A percentile compares a stretch with the other conserved stretches of the same genome.
phyloP scores from a whole-genome alignment of 1,139 yeast genomes.

The Kluyveromyces sp. region DNA sequence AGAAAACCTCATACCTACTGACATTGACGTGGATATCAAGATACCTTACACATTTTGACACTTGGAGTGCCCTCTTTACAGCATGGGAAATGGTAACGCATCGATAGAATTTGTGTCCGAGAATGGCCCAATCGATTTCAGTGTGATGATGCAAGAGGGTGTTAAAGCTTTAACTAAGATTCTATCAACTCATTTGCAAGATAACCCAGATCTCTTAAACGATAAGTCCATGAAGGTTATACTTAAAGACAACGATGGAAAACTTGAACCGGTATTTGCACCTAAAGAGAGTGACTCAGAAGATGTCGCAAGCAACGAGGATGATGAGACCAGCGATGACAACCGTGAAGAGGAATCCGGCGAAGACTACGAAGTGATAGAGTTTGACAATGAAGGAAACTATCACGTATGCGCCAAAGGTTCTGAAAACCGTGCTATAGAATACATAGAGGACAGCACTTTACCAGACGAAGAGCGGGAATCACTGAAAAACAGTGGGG shows the following conservation, averaged over 20 bases:
- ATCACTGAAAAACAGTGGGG: neutral
- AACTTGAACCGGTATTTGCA: constrained; percentile 8
- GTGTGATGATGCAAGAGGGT: constrained; percentile 32
- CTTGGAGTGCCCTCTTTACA: no score
- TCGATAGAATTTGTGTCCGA: constrained; percentile 26
- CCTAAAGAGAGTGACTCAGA: neutral
- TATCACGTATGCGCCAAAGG: constrained; percentile 9
- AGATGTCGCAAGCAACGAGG: neutral
- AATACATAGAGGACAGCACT: neutral
- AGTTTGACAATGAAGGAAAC: constrained; percentile 13
- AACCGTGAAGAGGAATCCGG: neutral
- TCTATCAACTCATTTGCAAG: constrained; percentile 25
- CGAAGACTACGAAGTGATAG: constrained; percentile 12
- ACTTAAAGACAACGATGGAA: constrained; percentile 16
- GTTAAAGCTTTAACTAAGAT: constrained; percentile 29
- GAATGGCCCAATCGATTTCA: constrained; percentile 28
- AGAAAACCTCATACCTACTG: no score
- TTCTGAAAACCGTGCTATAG: neutral
- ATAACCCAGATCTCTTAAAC: constrained; percentile 18
- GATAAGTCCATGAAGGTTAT: constrained; percentile 25
- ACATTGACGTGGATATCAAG: no score
- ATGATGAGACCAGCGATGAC: neutral
- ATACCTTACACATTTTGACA: no score
- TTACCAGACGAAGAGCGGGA: neutral
- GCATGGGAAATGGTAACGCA: constrained; percentile 12